Percentiles rank a stretch among this genome's conserved stretches.
phyloP scores from a whole-genome alignment of 805 yeast species.

The Kuraishia cidri region DNA sequence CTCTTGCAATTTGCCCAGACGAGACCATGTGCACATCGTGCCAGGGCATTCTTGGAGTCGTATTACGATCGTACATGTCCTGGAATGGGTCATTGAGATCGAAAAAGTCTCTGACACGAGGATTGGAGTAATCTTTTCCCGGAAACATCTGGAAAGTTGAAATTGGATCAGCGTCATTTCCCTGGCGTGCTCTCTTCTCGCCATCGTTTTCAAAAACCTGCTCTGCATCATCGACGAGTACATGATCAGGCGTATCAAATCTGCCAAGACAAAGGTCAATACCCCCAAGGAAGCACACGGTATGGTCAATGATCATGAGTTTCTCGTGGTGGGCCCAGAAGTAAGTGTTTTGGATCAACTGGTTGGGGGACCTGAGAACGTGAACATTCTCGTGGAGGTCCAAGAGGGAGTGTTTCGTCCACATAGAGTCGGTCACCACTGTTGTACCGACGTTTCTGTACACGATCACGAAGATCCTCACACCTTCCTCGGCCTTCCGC shows the following conservation, averaged over 20 bases:
- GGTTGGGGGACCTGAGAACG: slow-evolving; percentile 92
- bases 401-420: slow-evolving; percentile 89
- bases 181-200: background rate
- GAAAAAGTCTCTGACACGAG: slow-evolving; percentile 82
- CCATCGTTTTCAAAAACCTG: slow-evolving; percentile 19
- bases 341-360: slow-evolving; percentile 81
- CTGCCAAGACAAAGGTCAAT: slow-evolving; percentile 94
- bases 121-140: slow-evolving; percentile 96
- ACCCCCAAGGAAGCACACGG: slow-evolving; percentile 90
- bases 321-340: slow-evolving; percentile 99
- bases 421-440: slow-evolving; percentile 87
- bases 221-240: slow-evolving; percentile 60
- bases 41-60: slow-evolving; percentile 97
- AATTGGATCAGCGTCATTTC: slow-evolving; percentile 14
- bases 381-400: slow-evolving; percentile 81
- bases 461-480: slow-evolving; percentile 83
- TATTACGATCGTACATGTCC: slow-evolving; percentile 79
- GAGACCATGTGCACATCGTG: slow-evolving; percentile 97
- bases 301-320: slow-evolving; percentile 76
- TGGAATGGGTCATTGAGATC: slow-evolving; percentile 81
- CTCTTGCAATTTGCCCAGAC: slow-evolving; percentile 91
- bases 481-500: slow-evolving; percentile 90
- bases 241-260: slow-evolving; percentile 95
- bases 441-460: slow-evolving; percentile 92
- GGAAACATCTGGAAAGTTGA: slow-evolving; percentile 64